phyloP scores from a whole-genome alignment of 257 asterid genomes.

The Lycium barbarum region DNA sequence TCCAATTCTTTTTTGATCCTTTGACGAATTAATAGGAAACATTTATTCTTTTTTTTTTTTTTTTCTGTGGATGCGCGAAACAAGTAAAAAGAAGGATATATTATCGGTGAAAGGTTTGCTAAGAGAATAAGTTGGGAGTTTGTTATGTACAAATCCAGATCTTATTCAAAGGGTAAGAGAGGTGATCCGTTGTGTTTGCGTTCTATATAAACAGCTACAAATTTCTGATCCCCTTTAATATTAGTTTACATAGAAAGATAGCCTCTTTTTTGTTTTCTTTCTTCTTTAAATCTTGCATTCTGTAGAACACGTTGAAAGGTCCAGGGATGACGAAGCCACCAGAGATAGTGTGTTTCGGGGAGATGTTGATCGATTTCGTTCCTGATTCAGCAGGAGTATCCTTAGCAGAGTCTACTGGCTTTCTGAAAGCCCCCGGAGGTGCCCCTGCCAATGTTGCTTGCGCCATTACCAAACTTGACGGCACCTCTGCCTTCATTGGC shows the following conservation, averaged over 20 bases:
- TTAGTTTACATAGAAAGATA: neutral
- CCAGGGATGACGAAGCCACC: slow-evolving; percentile 23
- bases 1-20: neutral
- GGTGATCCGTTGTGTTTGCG: neutral
- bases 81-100: slow-evolving; percentile 16
- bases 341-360: slow-evolving; percentile 48
- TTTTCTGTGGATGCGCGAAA: neutral
- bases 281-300: neutral
- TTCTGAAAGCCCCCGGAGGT: slow-evolving; percentile 56
- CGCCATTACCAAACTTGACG: slow-evolving; percentile 49
- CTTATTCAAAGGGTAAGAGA: neutral
- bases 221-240: neutral
- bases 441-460: slow-evolving; percentile 60
- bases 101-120: neutral
- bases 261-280: neutral
- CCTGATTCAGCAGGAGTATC: slow-evolving; percentile 50
- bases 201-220: neutral
- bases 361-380: slow-evolving; percentile 52
- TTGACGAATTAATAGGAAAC: neutral
- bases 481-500: slow-evolving; percentile 49
- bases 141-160: slow-evolving; percentile 6
- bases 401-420: slow-evolving; percentile 47
- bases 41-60: neutral
- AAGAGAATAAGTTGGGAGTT: neutral
- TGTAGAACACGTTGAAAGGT: neutral